A percentile compares a stretch with the other conserved stretches of the same genome.
phyloP scores from a whole-genome alignment of 2,329 filamentous ascomycete species.

The Diaporthe sp. region DNA sequence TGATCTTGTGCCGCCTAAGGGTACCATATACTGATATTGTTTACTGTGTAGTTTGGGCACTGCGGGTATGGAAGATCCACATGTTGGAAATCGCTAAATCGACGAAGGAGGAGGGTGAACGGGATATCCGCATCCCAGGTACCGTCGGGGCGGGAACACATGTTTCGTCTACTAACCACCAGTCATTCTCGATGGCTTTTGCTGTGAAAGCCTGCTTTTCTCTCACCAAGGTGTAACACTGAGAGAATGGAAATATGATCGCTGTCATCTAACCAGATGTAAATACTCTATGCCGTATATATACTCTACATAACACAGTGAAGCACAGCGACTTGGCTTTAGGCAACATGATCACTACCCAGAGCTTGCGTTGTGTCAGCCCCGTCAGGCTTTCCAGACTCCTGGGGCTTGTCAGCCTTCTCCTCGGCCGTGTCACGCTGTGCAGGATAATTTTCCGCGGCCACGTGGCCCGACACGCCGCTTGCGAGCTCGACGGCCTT shows the following conservation, averaged over 20 bases:
- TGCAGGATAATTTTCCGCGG: not conserved
- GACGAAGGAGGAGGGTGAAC: constrained; percentile 47
- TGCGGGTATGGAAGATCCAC: constrained; percentile 60
- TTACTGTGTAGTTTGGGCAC: constrained; percentile 51
- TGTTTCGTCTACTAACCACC: not conserved
- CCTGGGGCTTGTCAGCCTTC: not conserved
- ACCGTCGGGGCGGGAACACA: constrained; percentile 38
- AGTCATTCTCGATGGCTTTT: constrained; percentile 31
- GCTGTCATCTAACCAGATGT: not conserved
- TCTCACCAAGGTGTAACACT: constrained; percentile 36
- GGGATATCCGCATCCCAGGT: constrained; percentile 47
- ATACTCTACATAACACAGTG: constrained; percentile 13
- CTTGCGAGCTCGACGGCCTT: constrained; percentile 68
- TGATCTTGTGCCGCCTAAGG: not conserved
- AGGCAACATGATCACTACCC: constrained; percentile 16
- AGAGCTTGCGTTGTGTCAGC: not conserved
- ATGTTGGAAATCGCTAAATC: constrained; percentile 51
- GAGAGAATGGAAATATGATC: too few species aligned
- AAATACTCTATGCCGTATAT: constrained; percentile 16
- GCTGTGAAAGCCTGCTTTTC: constrained; percentile 38
- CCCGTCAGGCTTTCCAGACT: not conserved
- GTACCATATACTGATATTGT: not conserved
- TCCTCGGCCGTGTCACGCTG: not conserved
- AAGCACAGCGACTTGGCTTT: not conserved
- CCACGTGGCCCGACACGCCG: not conserved